Evolutionary conservation across 257 asterid genomes (phyloP), one percentile per base, ranked within the genome.

Genomic region (Fraxinus excelsior): DNA sequence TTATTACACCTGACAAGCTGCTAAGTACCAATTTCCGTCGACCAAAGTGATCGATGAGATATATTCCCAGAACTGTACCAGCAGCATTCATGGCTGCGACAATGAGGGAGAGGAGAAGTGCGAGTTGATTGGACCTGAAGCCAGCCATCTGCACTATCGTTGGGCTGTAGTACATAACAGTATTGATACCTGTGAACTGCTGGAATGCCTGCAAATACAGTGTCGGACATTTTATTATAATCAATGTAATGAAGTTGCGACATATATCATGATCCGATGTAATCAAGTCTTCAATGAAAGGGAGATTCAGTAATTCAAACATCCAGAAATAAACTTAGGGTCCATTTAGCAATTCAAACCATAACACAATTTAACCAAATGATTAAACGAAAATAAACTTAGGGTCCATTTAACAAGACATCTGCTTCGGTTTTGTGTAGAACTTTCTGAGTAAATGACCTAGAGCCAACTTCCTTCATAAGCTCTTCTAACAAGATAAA

Each of bases 101-200:
- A 3, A 88, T 16, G 66, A 94, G 96, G 76, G 98, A 92, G 23
- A 94, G 83, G 78, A 94, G 94, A 74, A 94, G 95, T 1, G 98
- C 98, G 70, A 92, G 69, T 72, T 87, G 91, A 71, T 94, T 94
- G 71, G 98, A 92, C 5, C 70, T 82, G 72, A 94, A 94, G 37
- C 98, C 98, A 19, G 98, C 98, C 98, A 94, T 94, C 79, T 94
- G 98, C 76, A 94, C 93, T 3, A 92, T 94, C 31, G 95, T 92
- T 38, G 98, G 97, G 86, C 98, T 88, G 86, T 94, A 94, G 62
- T 92, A 94, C 98, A 94, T 94, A 51, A 94, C 96, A 0, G 98
- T 94, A 80, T 94, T 92, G 84, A 92, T 88, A 53, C 98, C 98
- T 0, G 97, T 88, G 74, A 94, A 86, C 87, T 94, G 98, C 83